Evolutionary conservation across 768 basidiomycete species (phyloP).

Genomic region (Panus rudis): DNA sequence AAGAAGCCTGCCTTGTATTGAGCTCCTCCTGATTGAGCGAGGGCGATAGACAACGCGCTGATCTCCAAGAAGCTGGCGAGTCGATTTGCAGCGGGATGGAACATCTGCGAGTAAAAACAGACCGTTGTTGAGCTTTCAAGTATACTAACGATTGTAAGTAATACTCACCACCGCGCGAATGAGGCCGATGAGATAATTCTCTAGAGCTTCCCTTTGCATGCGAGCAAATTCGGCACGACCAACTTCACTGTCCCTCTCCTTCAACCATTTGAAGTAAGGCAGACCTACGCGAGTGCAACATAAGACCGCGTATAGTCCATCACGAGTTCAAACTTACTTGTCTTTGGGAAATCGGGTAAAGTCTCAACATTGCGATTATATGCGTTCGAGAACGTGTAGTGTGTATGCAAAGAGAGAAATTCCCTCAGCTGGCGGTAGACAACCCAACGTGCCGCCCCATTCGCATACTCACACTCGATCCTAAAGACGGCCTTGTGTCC

Average conservation of each 20-base stretch:
- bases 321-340: slow-evolving; percentile 38
- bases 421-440: slow-evolving; percentile 91
- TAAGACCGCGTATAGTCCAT: slow-evolving; percentile 43
- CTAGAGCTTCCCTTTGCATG: slow-evolving; percentile 73
- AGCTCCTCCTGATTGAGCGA: slow-evolving; percentile 74
- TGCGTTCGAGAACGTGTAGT: slow-evolving; percentile 81
- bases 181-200: slow-evolving; percentile 81
- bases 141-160: background rate
- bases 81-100: slow-evolving; percentile 87
- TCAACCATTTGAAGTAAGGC: slow-evolving; percentile 87
- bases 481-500: slow-evolving; percentile 75
- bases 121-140: too few species aligned
- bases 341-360: slow-evolving; percentile 88
- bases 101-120: slow-evolving; percentile 90
- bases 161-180: slow-evolving; percentile 75
- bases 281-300: slow-evolving; percentile 41
- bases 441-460: slow-evolving; percentile 89
- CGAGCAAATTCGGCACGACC: slow-evolving; percentile 73
- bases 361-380: slow-evolving; percentile 66
- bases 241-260: slow-evolving; percentile 44
- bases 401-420: slow-evolving; percentile 83
- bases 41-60: slow-evolving; percentile 74
- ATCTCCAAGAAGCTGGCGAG: slow-evolving; percentile 88
- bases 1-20: slow-evolving; percentile 92
- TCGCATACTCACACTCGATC: slow-evolving; percentile 95